phyloP scores from a whole-genome alignment of 192 early-diverging fungal species.

The Coemansia guatemalensis region DNA sequence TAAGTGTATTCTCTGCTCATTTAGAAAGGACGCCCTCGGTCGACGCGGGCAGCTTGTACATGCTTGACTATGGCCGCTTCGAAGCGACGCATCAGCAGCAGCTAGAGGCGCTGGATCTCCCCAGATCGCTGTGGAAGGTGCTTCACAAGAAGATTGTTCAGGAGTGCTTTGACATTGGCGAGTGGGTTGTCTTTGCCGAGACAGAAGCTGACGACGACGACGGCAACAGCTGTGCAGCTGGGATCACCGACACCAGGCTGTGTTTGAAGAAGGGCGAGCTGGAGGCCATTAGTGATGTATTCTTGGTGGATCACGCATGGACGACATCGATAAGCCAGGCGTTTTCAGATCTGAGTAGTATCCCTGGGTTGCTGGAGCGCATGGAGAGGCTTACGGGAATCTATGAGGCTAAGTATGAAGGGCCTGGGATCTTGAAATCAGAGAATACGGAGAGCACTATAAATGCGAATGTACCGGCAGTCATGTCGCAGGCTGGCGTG shows the following conservation, averaged over 20 bases:
- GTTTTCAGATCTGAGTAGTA: constrained; percentile 52
- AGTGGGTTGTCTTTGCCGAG: constrained; percentile 33
- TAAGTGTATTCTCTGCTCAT: not conserved
- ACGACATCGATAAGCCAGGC: constrained; percentile 63
- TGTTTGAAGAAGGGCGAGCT: constrained; percentile 32
- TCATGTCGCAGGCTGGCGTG: constrained; percentile 61
- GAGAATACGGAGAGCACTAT: constrained; percentile 17
- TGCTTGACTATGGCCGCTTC: constrained; percentile 43
- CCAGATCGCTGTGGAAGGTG: constrained; percentile 35
- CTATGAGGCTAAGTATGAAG: constrained; percentile 41
- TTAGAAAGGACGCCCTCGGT: constrained; percentile 11
- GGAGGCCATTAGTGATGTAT: constrained; percentile 56
- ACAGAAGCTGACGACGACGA: not conserved
- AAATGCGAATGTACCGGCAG: constrained; percentile 54
- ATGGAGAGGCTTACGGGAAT: constrained; percentile 64
- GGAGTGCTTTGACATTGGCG: constrained; percentile 41
- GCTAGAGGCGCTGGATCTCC: constrained; percentile 44
- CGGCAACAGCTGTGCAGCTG: not conserved
- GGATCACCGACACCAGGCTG: constrained; percentile 25
- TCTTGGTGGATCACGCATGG: constrained; percentile 73
- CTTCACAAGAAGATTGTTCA: constrained; percentile 36
- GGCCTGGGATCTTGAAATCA: constrained; percentile 36
- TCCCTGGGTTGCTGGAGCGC: constrained; percentile 61
- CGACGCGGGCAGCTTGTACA: constrained; percentile 28
- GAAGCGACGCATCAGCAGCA: constrained; percentile 44